A percentile compares a stretch with the other conserved stretches of the same genome.
These are phyloP conservation scores for Xylariaceae sp. DNA, from an alignment of 2,329 filamentous ascomycete genomes.

Conservation along the genomic window DNA sequence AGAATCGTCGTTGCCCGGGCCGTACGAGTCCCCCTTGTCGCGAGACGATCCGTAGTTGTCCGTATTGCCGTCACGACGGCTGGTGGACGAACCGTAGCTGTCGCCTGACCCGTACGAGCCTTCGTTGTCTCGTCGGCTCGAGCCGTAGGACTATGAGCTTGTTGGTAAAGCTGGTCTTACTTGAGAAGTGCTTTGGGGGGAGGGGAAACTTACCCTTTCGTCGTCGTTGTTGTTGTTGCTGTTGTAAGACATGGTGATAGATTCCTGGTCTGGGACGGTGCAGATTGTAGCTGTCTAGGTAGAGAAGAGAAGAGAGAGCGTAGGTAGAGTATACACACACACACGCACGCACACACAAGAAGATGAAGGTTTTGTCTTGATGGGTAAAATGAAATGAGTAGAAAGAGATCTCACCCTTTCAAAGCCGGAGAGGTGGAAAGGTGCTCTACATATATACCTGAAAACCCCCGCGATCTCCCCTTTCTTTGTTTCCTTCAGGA, in stretches of 20 bases:
- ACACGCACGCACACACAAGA: too few relatives aligned
- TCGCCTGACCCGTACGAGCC: slow-evolving; percentile 10
- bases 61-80: slow-evolving; percentile 29
- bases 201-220: slow-evolving; percentile 17
- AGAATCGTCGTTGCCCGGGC: slow-evolving; percentile 10
- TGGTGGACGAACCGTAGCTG: slow-evolving; percentile 20
- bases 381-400: not conserved
- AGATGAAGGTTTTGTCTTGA: not conserved
- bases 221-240: slow-evolving; percentile 30
- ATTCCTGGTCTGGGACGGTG: not conserved
- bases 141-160: slow-evolving; percentile 3
- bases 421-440: too few relatives aligned
- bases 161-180: too few relatives aligned
- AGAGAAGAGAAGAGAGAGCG: too few relatives aligned
- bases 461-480: not conserved
- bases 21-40: slow-evolving; percentile 15
- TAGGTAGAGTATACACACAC: too few relatives aligned
- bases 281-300: not conserved
- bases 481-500: too few relatives aligned
- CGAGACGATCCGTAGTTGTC: slow-evolving; percentile 5
- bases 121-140: slow-evolving; percentile 7
- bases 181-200: not conserved
- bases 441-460: not conserved
- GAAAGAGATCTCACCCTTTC: too few relatives aligned
- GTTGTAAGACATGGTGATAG: slow-evolving; percentile 41